Base-by-base conservation (phyloP, 495 filamentous ascomycete species). In the Neurospora tetrasperma region DNA sequence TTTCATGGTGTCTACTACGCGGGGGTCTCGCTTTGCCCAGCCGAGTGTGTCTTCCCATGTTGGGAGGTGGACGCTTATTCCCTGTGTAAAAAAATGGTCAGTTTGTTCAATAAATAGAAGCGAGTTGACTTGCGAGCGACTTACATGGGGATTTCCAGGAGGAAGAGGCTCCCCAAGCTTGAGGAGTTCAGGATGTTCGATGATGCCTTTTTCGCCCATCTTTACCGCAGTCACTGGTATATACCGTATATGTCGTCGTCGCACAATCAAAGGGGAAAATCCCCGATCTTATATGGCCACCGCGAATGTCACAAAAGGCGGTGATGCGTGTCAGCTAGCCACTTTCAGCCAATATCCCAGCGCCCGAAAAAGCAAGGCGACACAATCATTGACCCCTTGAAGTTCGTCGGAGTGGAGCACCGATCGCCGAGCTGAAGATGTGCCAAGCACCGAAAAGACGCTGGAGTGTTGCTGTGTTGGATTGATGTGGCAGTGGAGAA, bases 21-120 rank as follows among this genome's bases (percentile, higher is more conserved):
- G 71, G 7, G 69, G 73, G 1, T 80, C 74, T 14, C 73, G 74
- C 2, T 38, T 42, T 4, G 74, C 78, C 79, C 79, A 80, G 4
- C 79, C 79, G n/a, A 77, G 46, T 0, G 74, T 77, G 59, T 80
- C 78, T 12, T 54, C 54, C 79, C 79, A 80, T 35, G 70, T 77
- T 3, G 79, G 79, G 42, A 80, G 74, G 16, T 75, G 73, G n/a
- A 80, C 79, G 43, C 78, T 76, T 42, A 80, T 42, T 20, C 74
- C 79, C 79, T 80, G 40, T 6, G 54, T 31, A 4, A 5, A 4
- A 5, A 35, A 16, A 35, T 16, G 0, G 54, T 62, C 27, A 62
- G 54, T 40, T 40, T 11, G 9, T 40, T 40, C 9, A 2, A 40
- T 1, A 40, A 9, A 41, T 10, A 2, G 40, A 11, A 11, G 40